phyloP scores from a whole-genome alignment of 352 stramenopile species.

The Sclerospora graminicola region DNA sequence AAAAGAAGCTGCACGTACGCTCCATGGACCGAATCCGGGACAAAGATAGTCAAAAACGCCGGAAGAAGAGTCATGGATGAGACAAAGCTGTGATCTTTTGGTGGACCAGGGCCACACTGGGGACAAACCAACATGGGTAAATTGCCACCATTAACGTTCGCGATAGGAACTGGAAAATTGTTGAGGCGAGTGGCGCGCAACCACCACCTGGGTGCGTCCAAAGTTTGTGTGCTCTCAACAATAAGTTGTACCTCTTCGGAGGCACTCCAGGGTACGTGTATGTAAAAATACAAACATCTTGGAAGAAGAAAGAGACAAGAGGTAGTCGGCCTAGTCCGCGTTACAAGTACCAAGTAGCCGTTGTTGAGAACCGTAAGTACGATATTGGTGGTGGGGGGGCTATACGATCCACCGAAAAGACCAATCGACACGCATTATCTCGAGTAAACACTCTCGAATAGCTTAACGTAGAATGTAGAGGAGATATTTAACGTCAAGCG shows the following conservation, averaged over 20 bases:
- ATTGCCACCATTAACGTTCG: constrained; percentile 63
- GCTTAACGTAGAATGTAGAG: constrained; percentile 47
- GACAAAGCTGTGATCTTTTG: constrained; percentile 71
- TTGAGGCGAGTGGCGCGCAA: constrained; percentile 50
- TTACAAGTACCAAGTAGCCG: constrained; percentile 80
- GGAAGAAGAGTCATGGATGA: too few relatives aligned
- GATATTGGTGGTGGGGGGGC: constrained; percentile 61
- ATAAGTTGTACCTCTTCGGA: constrained; percentile 77
- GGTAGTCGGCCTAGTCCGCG: constrained; percentile 55
- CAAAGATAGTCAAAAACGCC: too few relatives aligned
- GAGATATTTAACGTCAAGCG: constrained; percentile 57
- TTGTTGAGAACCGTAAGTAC: constrained; percentile 63
- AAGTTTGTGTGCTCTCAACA: constrained; percentile 64
- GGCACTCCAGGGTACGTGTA: constrained; percentile 74
- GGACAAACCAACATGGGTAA: constrained; percentile 84
- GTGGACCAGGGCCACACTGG: constrained; percentile 69
- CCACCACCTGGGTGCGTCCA: constrained; percentile 69
- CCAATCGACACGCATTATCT: constrained; percentile 72
- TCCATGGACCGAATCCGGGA: too few relatives aligned
- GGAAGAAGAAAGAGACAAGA: constrained; percentile 57
- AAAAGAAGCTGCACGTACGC: too few relatives aligned
- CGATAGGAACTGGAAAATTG: constrained; percentile 74
- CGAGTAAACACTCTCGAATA: constrained; percentile 65
- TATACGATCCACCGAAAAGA: constrained; percentile 75
- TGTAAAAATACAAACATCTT: constrained; percentile 62